Conservation (phyloP, 768 basidiomycete species). For the Cyclocybe aegerita region DNA sequence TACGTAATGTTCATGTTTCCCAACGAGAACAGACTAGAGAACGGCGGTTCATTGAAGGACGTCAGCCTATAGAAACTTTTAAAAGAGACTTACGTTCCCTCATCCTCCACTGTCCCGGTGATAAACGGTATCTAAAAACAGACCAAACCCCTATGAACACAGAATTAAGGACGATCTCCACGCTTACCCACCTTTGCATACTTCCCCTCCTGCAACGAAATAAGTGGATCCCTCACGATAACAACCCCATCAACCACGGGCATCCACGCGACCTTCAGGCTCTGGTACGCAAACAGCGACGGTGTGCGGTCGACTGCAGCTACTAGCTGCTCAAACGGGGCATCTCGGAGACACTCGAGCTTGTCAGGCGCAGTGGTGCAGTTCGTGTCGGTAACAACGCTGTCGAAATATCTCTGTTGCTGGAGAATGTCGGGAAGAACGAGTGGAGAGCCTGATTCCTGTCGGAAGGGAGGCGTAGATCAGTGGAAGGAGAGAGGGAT, state of each 20-base stretch:
- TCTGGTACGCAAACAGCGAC: constrained; percentile 25
- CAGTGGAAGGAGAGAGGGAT: neutral
- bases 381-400: constrained; percentile 24
- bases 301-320: constrained; percentile 32
- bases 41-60: neutral
- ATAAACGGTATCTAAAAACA: constrained; percentile 22
- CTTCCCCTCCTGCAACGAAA: constrained; percentile 25
- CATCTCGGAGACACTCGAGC: constrained; percentile 30
- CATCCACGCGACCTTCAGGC: constrained; percentile 27
- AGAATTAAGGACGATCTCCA: neutral
- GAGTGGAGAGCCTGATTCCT: constrained; percentile 20
- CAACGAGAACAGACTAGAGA: constrained; percentile 16
- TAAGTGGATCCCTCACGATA: constrained; percentile 23
- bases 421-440: constrained; percentile 6
- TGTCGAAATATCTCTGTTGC: constrained; percentile 24
- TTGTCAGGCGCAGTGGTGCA: constrained; percentile 27
- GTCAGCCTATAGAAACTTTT: neutral
- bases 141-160: neutral
- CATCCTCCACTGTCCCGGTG: constrained; percentile 37
- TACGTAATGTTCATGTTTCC: constrained; percentile 20
- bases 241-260: constrained; percentile 38
- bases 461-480: neutral
- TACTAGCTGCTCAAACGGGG: constrained; percentile 27
- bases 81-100: constrained; percentile 34
- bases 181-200: constrained; percentile 25